Conservation (phyloP, 352 stramenopile genomes). For the Globisporangium okanoganense region DNA sequence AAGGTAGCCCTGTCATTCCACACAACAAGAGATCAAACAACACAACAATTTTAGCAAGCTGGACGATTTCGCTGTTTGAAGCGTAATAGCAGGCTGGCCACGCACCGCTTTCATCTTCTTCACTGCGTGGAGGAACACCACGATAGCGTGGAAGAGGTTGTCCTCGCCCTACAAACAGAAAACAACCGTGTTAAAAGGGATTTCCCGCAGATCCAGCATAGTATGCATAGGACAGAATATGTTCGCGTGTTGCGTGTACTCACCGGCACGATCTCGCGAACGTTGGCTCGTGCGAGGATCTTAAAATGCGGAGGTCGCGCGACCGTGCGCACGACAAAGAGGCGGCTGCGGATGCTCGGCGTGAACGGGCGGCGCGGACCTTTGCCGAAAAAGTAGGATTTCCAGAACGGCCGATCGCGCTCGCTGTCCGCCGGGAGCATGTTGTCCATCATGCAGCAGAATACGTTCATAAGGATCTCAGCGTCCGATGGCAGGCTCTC, state of each 20-base stretch:
- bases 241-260: constrained; percentile 7
- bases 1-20: constrained; percentile 55
- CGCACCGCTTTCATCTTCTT: constrained; percentile 84
- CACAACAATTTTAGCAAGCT: not conserved
- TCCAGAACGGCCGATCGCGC: constrained; percentile 78
- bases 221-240: no score
- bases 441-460: constrained; percentile 88
- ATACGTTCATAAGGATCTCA: constrained; percentile 87
- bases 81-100: constrained; percentile 1
- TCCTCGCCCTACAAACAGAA: constrained; percentile 59
- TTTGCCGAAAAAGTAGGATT: constrained; percentile 77
- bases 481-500: constrained; percentile 73
- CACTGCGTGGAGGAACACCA: constrained; percentile 80
- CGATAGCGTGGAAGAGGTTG: constrained; percentile 80
- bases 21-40: not conserved
- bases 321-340: constrained; percentile 79
- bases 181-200: not conserved
- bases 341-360: constrained; percentile 54
- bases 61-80: not conserved
- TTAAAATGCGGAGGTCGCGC: constrained; percentile 81
- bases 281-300: constrained; percentile 63
- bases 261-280: constrained; percentile 82
- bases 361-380: constrained; percentile 73
- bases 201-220: no score
- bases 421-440: constrained; percentile 74